These are phyloP conservation scores for Marasmius fiardii DNA, from an alignment of 1,284 basidiomycete genomes.

Conservation along the genomic window DNA sequence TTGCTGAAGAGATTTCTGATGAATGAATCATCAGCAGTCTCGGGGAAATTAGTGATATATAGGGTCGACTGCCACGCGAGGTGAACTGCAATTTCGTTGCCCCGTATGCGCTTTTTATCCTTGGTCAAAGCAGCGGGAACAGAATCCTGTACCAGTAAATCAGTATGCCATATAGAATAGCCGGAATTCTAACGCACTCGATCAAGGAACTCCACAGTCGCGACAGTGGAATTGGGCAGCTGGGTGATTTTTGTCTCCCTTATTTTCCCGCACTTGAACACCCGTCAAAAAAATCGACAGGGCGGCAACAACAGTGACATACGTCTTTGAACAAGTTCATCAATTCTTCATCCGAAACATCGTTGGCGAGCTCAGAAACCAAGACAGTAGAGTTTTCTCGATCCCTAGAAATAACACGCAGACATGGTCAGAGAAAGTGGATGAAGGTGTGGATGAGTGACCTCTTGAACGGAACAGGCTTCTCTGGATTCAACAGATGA, in stretches of 20 bases:
- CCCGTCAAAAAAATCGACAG: slow-evolving; percentile 9
- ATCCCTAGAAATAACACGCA: slow-evolving; percentile 54
- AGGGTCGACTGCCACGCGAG: slow-evolving; percentile 93
- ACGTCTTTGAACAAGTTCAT: slow-evolving; percentile 82
- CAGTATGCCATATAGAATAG: neutral
- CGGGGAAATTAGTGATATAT: slow-evolving; percentile 96
- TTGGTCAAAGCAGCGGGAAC: slow-evolving; percentile 87
- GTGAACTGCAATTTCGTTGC: slow-evolving; percentile 76
- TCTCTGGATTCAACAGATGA: slow-evolving; percentile 32
- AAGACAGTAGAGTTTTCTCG: slow-evolving; percentile 95
- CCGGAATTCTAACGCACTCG: slow-evolving; percentile 40
- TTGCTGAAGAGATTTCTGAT: slow-evolving; percentile 78
- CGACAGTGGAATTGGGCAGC: slow-evolving; percentile 56
- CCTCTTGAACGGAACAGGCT: slow-evolving; percentile 57
- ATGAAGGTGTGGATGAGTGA: slow-evolving; percentile 28
- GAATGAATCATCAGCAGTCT: slow-evolving; percentile 74
- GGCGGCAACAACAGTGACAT: slow-evolving; percentile 25
- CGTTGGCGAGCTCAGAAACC: slow-evolving; percentile 67
- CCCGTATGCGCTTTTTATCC: slow-evolving; percentile 84
- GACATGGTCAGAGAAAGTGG: neutral
- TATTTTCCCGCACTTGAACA: slow-evolving; percentile 74
- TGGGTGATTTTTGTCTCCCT: slow-evolving; percentile 77
- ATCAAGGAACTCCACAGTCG: slow-evolving; percentile 78
- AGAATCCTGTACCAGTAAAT: slow-evolving; percentile 51
- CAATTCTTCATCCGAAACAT: slow-evolving; percentile 66